Base-by-base conservation (phyloP, 441 rosid species). In the Gossypium schwendimanii region DNA sequence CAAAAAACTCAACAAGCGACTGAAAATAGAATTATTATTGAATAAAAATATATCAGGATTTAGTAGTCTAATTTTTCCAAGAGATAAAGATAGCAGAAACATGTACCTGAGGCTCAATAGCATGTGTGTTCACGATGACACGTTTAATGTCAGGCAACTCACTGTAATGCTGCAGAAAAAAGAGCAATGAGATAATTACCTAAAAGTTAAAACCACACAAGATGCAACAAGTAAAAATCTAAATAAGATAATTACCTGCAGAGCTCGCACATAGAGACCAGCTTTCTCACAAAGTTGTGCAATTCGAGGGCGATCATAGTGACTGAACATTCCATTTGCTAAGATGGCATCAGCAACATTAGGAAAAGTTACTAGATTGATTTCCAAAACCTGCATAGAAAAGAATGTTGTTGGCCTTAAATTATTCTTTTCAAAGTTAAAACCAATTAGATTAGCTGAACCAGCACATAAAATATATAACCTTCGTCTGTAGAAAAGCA, bases 341-440 rank as follows among this genome's bases (percentile, higher is more conserved):
- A 95, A 84, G 79, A 95, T 95, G 76, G 99, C 99, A 87, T 95
- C 99, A 73, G 99, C 99, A 28, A 95, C 99, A 81, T 95, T 95
- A 15, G 99, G 97, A 80, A 91, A 95, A 41, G 99, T 95, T 61
- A 95, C 99, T 78, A 95, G 84, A 86, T 95, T 95, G 88, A 95
- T 95, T 81, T 95, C 99, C 81, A 95, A 82, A 66, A 93, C 99
- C 99, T 95, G 75, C 18, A 77, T 67, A 63, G 57, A 71, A 52
- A 63, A 73, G 79, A 65, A 79, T 17, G 69, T 69, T 66, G 81
- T 53, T 58, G 45, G 52, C 58, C 71, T 71, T 26, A 55, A 7
- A 53, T 10, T 20, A 14, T 3, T 31, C 10, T 59, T 59, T 18
- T 24, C 36, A 71, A 26, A 8, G 14, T 2, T 4, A 59, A 36